Conservation (phyloP, 2,329 filamentous ascomycete species). For the Stylonectria norvegica region DNA sequence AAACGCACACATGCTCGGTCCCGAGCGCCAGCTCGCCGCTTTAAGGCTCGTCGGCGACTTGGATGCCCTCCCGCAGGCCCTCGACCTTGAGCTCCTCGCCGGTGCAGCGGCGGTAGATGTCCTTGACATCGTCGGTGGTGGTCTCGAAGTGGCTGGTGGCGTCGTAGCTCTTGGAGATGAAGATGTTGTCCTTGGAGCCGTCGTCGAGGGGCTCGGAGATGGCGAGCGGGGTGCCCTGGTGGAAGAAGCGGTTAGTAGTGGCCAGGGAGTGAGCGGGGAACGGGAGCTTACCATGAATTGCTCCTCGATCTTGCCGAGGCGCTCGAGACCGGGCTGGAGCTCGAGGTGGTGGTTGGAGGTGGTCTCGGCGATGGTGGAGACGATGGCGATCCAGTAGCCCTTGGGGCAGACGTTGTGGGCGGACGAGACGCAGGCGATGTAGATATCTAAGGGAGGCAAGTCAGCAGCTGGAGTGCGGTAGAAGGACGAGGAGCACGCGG, state of each 20-base stretch:
- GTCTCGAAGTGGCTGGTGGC: conserved; percentile 98
- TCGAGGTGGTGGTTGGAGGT: conserved; percentile 93
- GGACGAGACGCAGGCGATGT: conserved; percentile 91
- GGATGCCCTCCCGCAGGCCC: conserved; percentile 75
- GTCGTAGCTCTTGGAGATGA: conserved; percentile 98
- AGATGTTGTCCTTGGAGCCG: conserved; percentile 85
- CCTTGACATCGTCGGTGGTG: conserved; percentile 81
- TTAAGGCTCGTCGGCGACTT: conserved; percentile 66
- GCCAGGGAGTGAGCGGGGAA: neutral
- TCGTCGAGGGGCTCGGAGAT: conserved; percentile 87
- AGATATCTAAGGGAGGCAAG: conserved; percentile 69
- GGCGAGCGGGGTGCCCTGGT: conserved; percentile 74
- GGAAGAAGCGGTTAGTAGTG: conserved; percentile 1
- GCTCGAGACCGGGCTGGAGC: conserved; percentile 85
- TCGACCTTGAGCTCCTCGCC: conserved; percentile 87
- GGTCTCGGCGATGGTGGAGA: conserved; percentile 93
- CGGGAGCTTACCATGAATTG: conserved; percentile 75
- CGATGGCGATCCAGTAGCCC: conserved; percentile 98
- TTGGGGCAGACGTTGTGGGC: conserved; percentile 98
- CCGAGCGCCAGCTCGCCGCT: conserved; percentile 4
- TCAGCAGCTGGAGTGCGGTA: conserved; percentile 7
- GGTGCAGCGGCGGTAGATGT: conserved; percentile 81
- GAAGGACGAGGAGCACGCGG: conserved; percentile 30
- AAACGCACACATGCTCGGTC: neutral
- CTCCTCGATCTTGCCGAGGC: conserved; percentile 91